Base-by-base conservation (phyloP, 2,329 filamentous ascomycete species). In the Paraphoma chrysanthemicola region DNA sequence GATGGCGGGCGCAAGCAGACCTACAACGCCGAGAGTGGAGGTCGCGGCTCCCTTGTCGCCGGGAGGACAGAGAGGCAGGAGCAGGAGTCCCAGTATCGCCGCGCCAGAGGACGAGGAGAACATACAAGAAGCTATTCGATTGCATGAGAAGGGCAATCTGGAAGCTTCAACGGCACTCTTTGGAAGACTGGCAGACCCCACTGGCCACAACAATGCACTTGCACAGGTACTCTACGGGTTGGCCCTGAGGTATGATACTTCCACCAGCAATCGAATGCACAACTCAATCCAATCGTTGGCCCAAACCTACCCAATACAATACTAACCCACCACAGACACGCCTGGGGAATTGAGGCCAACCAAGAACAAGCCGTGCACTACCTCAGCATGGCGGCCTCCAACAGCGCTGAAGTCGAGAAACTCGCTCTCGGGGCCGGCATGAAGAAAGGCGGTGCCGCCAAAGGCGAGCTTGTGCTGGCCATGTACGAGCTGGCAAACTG, bases 211-310 rank as follows among this genome's bases (percentile, higher is more conserved):
- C 74, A 97, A 98, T 78, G 91, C 95, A 41, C 83, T 99, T 62
- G 95, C 92, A 70, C 94, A 99, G 79, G 95, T 99, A 36, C 85
- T 99, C 51, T 99, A 97, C 74, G 95, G 95, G 3, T 89, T 99
- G 55, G 93, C 94, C 50, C 79, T 97, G 64, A 86, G 92, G 90
- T 93, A 77, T 79, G 86, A 48, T 54, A 48, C 36, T 28, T 45
- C 48, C 43, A 51, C 47, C 41, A 39, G 23, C 23, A 23, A 23
- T 3, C 3, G 23, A 23, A 23, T 23, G 23, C 23, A 41, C 42
- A 53, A 53, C 51, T 57, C 51, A 52, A 57, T 62, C 57, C 48
- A 53, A 62, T 63, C 64, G 69, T 75, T 70, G 71, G 68, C 58
- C 58, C 55, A 57, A 50, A 63, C 44, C 49, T 60, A 57, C 33